Evolutionary conservation across 768 basidiomycete genomes (phyloP), one percentile per base, ranked within the genome.

Genomic region (Boletus sp.): DNA sequence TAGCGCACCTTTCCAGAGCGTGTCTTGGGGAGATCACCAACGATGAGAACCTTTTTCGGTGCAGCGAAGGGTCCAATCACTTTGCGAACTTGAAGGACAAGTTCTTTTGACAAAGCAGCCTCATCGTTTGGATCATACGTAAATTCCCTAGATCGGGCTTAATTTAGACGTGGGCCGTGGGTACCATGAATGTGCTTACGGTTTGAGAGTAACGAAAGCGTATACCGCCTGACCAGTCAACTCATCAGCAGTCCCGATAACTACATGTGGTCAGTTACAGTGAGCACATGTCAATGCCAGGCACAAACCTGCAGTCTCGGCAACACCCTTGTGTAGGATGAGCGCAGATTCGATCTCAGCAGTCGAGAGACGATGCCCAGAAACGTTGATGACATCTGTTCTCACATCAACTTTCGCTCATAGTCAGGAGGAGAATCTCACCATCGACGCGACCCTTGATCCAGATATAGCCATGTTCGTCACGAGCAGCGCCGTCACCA

Each of bases 341-440:
- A 99, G 80, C 7, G 96, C 95, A 3, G 92, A 94, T 77, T 99
- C 96, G 58, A 99, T 97, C 76, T 98, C 96, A 53, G 96, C 96
- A 4, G 96, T 99, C 42, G 93, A 95, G 52, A 99, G 78, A 65
- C 96, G 88, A 73, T 99, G 96, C 2, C 96, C 96, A 41, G 96
- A 95, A 33, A 98, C 95, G 74, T 98, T 98, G 82, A 97, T 97
- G 57, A 97, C 94, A 76, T 96, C 90, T 91, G 64, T 12, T 56
- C 40, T 11, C 33, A 29, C 24, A 7, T 59, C 15, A 54, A 33
- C n/a, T 44, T 49, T 28, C 17, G 54, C 40, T 37, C 40, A 14
- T 14, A 2, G 33, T 45, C 12, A 56, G 51, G 24, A 42, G 48
- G 18, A 57, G 30, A 5, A 62, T 80, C 75, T 62, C 80, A 83